A percentile compares a stretch with the other conserved stretches of the same genome.
phyloP scores from a whole-genome alignment of 2,329 filamentous ascomycete species.

The Scedosporium dehoogii region DNA sequence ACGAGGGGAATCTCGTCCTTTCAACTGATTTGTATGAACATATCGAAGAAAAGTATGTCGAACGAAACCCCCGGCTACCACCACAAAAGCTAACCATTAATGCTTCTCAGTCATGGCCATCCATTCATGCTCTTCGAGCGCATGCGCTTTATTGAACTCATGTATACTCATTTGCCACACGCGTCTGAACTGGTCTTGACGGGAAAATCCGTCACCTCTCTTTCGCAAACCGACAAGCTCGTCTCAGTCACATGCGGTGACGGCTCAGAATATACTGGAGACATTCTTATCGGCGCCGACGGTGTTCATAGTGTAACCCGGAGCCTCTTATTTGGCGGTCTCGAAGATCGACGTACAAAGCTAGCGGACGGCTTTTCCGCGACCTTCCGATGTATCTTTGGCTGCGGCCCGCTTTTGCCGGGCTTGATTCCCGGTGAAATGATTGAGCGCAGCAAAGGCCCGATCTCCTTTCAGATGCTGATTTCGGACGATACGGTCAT shows the following conservation, averaged over 20 bases:
- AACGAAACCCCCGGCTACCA: neutral
- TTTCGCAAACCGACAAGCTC: conserved; percentile 11
- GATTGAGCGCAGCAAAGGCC: neutral
- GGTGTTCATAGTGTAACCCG: conserved; percentile 28
- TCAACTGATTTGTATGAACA: neutral
- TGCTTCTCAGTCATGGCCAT: conserved; percentile 13
- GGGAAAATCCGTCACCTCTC: conserved; percentile 11
- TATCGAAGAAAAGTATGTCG: neutral
- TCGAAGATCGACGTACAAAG: neutral
- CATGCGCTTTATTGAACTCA: conserved; percentile 10
- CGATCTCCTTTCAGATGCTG: neutral
- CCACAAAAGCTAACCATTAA: neutral
- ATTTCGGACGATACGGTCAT: neutral
- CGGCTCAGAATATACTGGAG: conserved; percentile 21
- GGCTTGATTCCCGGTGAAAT: neutral
- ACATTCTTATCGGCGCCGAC: conserved; percentile 31
- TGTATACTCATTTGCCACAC: conserved; percentile 13
- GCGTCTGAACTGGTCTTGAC: conserved; percentile 11
- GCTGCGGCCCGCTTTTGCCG: neutral
- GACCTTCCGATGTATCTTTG: neutral
- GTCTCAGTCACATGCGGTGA: conserved; percentile 23
- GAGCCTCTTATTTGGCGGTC: neutral
- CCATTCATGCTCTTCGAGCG: conserved; percentile 15
- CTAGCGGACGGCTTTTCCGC: neutral
- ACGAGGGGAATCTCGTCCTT: neutral